Conservation (phyloP, 2,329 filamentous ascomycete genomes). For the Colletotrichum ledebouriae region DNA sequence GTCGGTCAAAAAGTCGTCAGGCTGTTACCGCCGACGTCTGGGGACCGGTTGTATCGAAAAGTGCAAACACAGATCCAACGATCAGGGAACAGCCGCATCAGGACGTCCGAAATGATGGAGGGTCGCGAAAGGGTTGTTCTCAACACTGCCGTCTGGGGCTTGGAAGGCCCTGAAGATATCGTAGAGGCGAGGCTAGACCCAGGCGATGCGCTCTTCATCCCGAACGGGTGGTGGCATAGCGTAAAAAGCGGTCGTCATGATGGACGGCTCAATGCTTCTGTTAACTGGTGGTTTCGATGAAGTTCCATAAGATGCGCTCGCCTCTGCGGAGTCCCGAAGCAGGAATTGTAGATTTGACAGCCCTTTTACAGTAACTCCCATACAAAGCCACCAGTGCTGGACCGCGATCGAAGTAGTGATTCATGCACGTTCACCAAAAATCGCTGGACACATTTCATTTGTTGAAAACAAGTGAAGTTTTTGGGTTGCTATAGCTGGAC, state of each 20-base stretch:
- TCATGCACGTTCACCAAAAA: no score
- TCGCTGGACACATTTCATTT: no score
- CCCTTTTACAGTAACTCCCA: no score
- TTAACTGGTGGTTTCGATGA: constrained; percentile 62
- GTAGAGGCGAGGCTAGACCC: constrained; percentile 69
- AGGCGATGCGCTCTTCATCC: constrained; percentile 83
- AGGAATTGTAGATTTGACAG: no score
- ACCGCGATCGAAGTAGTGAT: no score
- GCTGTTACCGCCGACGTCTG: constrained; percentile 75
- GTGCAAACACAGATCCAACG: constrained; percentile 59
- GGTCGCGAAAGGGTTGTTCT: constrained; percentile 77
- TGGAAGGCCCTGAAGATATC: constrained; percentile 51
- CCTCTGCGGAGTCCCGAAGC: no score
- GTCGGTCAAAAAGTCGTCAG: constrained; percentile 79
- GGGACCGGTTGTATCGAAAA: constrained; percentile 72
- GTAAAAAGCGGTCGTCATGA: constrained; percentile 54
- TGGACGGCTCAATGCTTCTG: constrained; percentile 57
- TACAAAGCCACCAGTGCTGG: no score
- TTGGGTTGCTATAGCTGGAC: no score
- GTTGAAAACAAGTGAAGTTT: no score
- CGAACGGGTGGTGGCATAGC: constrained; percentile 67
- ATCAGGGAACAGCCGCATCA: constrained; percentile 64
- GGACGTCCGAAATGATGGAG: constrained; percentile 92
- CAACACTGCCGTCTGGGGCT: constrained; percentile 78
- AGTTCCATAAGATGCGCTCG: no score